A percentile compares a stretch with the other conserved stretches of the same genome.
These are phyloP conservation scores for Huntiella omanensis DNA, from an alignment of 2,329 filamentous ascomycete genomes.

Conservation along the genomic window DNA sequence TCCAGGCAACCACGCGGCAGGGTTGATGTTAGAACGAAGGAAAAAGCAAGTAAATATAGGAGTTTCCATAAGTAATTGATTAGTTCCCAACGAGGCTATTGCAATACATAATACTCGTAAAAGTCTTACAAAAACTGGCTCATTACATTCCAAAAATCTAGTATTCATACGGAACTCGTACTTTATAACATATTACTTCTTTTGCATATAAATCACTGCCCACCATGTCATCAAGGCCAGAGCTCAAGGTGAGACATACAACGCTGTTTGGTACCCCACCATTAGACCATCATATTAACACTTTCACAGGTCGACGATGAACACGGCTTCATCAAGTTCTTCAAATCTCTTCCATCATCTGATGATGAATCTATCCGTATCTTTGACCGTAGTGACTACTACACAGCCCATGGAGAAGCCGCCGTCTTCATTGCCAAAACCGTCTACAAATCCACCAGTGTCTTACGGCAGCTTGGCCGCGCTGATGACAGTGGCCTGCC, in stretches of 20 bases:
- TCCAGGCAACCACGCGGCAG: background rate
- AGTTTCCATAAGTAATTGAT: no score
- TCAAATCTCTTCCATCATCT: slow-evolving; percentile 60
- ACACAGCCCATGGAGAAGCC: slow-evolving; percentile 80
- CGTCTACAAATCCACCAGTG: slow-evolving; percentile 94
- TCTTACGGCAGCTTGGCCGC: slow-evolving; percentile 73
- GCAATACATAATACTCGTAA: no score
- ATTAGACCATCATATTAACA: background rate
- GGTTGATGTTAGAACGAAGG: background rate
- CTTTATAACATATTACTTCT: no score
- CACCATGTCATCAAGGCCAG: slow-evolving; percentile 52
- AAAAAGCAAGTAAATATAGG: slow-evolving; percentile 2
- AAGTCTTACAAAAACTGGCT: background rate
- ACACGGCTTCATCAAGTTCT: slow-evolving; percentile 89
- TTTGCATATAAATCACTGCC: background rate
- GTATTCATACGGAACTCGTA: background rate
- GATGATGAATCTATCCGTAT: slow-evolving; percentile 66
- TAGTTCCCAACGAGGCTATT: no score
- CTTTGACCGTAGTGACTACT: slow-evolving; percentile 88
- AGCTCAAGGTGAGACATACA: slow-evolving; percentile 38
- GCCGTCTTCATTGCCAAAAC: slow-evolving; percentile 67
- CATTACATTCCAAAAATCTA: background rate
- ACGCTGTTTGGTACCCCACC: background rate
- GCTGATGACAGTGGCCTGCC: slow-evolving; percentile 68
- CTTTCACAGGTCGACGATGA: slow-evolving; percentile 70